These are phyloP conservation scores for Cytospora chrysosperma DNA, from an alignment of 2,329 filamentous ascomycete genomes.

Conservation along the genomic window DNA sequence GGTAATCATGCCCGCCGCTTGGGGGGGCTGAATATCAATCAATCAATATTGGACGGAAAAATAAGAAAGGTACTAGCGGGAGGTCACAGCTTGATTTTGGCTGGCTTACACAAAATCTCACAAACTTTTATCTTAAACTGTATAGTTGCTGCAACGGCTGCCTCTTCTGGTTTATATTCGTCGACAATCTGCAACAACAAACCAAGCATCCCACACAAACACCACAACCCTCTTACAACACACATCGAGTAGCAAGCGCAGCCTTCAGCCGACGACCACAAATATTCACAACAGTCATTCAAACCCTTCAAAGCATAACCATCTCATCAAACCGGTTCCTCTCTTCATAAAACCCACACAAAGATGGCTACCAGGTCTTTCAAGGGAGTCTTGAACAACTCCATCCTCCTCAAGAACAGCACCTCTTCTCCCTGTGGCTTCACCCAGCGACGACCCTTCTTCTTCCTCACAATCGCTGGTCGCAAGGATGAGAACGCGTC, in stretches of 20 bases:
- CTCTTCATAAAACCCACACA: not conserved
- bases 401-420: not conserved
- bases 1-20: not conserved
- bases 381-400: not conserved
- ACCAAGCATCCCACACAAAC: not conserved
- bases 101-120: not conserved
- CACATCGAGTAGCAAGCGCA: conserved; percentile 2
- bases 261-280: not conserved
- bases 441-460: not conserved
- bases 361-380: not conserved
- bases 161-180: not conserved
- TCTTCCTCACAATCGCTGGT: not conserved
- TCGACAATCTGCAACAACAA: conserved; percentile 1
- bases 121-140: not conserved
- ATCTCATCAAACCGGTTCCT: not conserved
- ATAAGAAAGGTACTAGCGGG: not conserved
- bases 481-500: not conserved
- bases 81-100: not conserved
- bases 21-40: not conserved
- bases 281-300: not conserved
- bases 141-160: not conserved
- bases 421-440: not conserved
- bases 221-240: not conserved
- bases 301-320: not conserved
- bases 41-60: not conserved